These are phyloP conservation scores for Globisporangium okanoganense DNA, from an alignment of 352 stramenopile species.

Conservation along the genomic window DNA sequence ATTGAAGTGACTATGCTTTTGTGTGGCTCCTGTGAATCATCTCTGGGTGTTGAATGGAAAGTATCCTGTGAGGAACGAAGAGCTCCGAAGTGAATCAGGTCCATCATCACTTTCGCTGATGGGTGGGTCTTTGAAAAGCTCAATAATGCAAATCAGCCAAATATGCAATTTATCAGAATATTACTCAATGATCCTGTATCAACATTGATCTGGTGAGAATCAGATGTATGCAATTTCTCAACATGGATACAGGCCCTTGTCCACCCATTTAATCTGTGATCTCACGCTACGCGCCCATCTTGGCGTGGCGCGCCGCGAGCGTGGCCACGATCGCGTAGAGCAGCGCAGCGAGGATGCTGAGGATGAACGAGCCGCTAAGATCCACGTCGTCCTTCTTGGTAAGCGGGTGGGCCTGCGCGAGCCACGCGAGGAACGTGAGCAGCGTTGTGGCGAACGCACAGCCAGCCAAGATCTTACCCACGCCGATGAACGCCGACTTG, in stretches of 20 bases:
- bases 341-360: slow-evolving; percentile 39
- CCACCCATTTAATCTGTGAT: neutral
- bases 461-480: slow-evolving; percentile 38
- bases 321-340: slow-evolving; percentile 42
- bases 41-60: neutral
- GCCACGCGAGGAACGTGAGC: slow-evolving; percentile 58
- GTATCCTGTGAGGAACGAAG: neutral
- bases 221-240: neutral
- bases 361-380: slow-evolving; percentile 52
- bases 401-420: slow-evolving; percentile 47
- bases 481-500: slow-evolving; percentile 49
- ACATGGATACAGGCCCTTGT: neutral
- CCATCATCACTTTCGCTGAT: neutral
- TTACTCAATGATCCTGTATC: neutral
- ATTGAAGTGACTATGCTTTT: neutral
- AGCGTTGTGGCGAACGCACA: slow-evolving; percentile 39
- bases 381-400: slow-evolving; percentile 54
- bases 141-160: neutral
- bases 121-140: no score
- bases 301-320: slow-evolving; percentile 29
- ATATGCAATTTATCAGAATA: neutral
- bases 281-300: neutral
- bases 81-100: neutral
- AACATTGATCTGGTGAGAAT: neutral
- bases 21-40: neutral